Conservation (phyloP, 441 rosid species). For the Caryocar brasiliense region DNA sequence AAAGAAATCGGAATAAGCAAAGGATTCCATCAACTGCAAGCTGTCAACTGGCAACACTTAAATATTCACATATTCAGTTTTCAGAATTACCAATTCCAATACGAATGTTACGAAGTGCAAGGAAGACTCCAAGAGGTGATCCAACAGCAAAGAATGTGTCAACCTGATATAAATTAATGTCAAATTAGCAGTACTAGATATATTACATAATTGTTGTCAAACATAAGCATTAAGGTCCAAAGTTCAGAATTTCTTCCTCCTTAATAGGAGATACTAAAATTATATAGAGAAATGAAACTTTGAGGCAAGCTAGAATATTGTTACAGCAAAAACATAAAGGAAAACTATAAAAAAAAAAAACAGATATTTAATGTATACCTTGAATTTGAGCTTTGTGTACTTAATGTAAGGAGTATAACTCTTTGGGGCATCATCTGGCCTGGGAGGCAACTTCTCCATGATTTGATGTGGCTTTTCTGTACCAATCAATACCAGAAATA, state of each 20-base stretch:
- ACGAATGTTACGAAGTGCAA: constrained; percentile 77
- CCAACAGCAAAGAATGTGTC: constrained; percentile 98
- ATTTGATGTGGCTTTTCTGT: too few relatives aligned
- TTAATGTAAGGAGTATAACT: constrained; percentile 69
- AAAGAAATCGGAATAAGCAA: too few relatives aligned
- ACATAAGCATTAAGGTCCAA: too few relatives aligned
- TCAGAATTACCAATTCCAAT: constrained; percentile 65
- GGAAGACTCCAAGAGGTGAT: constrained; percentile 96
- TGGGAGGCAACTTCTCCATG: too few relatives aligned
- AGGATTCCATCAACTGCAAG: too few relatives aligned
- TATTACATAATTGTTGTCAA: too few relatives aligned
- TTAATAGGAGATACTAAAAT: not conserved
- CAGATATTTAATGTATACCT: too few relatives aligned
- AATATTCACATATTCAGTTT: too few relatives aligned
- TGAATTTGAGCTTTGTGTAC: constrained; percentile 83
- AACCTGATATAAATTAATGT: constrained; percentile 39
- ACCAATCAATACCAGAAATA: constrained; percentile 6
- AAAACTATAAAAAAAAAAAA: too few relatives aligned
- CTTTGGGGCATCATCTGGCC: constrained; percentile 25
- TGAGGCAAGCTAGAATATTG: not conserved
- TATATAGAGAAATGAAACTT: not conserved
- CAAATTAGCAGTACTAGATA: constrained; percentile 9
- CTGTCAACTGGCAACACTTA: too few relatives aligned
- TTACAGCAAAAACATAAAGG: not conserved
- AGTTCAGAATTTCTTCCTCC: too few relatives aligned